Base-by-base conservation (phyloP, 306 rosid genomes). In the Rubus parviflorus region DNA sequence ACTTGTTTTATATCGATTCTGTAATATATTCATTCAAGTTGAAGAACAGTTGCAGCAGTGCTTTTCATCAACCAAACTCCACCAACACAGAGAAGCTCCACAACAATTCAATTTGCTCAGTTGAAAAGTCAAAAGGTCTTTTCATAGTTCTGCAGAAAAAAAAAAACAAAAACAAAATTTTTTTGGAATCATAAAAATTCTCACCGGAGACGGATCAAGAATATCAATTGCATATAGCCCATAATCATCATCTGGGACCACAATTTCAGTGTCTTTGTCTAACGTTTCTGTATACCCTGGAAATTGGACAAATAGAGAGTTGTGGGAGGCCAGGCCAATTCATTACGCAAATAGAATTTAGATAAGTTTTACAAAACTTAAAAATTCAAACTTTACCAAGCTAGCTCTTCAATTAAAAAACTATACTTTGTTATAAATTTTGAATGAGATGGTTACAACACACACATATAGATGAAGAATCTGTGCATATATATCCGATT, bases 191-290 rank as follows among this genome's bases (percentile, higher is more conserved):
- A 56, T 20, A 23, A 23, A 15, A 79, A 41, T 77, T 56, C 85
- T 76, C 83, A 87, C 98, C 92, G 69, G 8, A 0, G 95, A 90
- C 4, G 97, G 98, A 84, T 94, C 98, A 68, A 94, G 82, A 86
- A 92, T 88, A 85, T 94, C 97, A 68, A 94, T 94, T 45, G 98
- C 98, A 78, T 92, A 92, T 14, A 94, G 90, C 13, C 98, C 98
- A 38, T 82, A 54, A 82, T 92, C 93, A 56, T 88, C 95, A 1
- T 89, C 91, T 6, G 98, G 98, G 30, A 92, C 97, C 61, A 87
- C 80, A 74, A 94, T 79, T 71, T 88, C 86, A 17, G 86, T 70
- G 57, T 85, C 80, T 48, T 84, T 51, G 74, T 92, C 95, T 41
- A 94, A 73, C 22, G 88, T 15, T 86, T 90, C 97, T 0, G 97